phyloP scores from a whole-genome alignment of 805 yeast species.

The Ogataea nitratoaversa region DNA sequence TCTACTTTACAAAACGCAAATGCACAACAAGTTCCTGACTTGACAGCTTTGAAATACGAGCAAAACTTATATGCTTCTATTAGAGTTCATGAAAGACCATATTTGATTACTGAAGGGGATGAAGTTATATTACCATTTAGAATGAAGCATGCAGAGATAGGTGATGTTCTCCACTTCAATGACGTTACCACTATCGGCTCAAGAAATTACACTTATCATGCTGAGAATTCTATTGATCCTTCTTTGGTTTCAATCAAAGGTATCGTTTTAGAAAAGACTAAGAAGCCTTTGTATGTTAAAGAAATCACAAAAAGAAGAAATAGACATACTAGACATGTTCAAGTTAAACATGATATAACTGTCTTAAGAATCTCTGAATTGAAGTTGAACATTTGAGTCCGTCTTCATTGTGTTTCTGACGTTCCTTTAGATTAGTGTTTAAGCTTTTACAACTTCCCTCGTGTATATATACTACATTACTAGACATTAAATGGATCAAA shows the following conservation, averaged over 20 bases:
- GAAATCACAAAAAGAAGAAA: constrained; percentile 78
- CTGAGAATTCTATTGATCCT: constrained; percentile 46
- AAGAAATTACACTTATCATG: constrained; percentile 68
- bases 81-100: constrained; percentile 77
- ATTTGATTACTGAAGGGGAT: constrained; percentile 90
- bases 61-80: constrained; percentile 77
- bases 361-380: constrained; percentile 73
- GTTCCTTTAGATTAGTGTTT: too few relatives aligned
- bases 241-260: constrained; percentile 61
- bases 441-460: too few relatives aligned
- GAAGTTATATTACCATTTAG: constrained; percentile 73
- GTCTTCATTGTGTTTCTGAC: too few relatives aligned
- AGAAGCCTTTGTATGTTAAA: constrained; percentile 67
- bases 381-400: constrained; percentile 38
- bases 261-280: constrained; percentile 80
- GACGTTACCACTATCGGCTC: constrained; percentile 83
- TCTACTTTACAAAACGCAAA: neutral
- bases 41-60: constrained; percentile 61
- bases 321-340: constrained; percentile 65
- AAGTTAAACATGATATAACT: constrained; percentile 69
- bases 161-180: constrained; percentile 71
- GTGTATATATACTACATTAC: too few relatives aligned
- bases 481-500: too few relatives aligned
- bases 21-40: constrained; percentile 32
- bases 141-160: constrained; percentile 72